These are phyloP conservation scores for Tulasnella sp. DNA, from an alignment of 768 basidiomycete genomes.

Conservation along the genomic window DNA sequence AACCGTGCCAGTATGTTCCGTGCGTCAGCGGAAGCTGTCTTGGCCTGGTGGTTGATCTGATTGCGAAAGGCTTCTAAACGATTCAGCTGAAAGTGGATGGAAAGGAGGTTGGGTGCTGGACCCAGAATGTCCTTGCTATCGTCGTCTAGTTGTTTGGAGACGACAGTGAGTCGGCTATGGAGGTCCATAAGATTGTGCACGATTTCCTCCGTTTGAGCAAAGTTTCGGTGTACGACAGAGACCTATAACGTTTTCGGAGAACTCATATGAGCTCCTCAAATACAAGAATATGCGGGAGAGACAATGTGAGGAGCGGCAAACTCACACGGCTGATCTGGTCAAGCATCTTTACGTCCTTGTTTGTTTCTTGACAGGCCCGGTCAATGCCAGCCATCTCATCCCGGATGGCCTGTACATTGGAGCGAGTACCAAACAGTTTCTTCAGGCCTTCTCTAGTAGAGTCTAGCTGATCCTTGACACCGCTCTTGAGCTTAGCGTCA, in stretches of 20 bases:
- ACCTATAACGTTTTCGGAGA: conserved; percentile 51
- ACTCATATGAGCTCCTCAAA: neutral
- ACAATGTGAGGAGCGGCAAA: conserved; percentile 12
- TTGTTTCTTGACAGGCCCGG: conserved; percentile 61
- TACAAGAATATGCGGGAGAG: neutral
- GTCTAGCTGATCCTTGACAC: conserved; percentile 87
- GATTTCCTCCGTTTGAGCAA: conserved; percentile 91
- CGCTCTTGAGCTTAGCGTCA: conserved; percentile 77
- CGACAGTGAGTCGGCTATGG: conserved; percentile 66
- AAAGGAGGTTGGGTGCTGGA: conserved; percentile 76
- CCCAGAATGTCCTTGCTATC: conserved; percentile 74
- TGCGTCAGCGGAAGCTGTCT: conserved; percentile 57
- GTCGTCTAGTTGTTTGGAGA: conserved; percentile 64
- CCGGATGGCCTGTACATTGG: conserved; percentile 67
- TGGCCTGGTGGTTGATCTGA: conserved; percentile 89
- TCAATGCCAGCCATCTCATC: conserved; percentile 80
- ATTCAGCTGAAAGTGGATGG: conserved; percentile 83
- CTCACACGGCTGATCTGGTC: conserved; percentile 90
- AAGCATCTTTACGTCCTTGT: conserved; percentile 71
- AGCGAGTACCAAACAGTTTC: conserved; percentile 64
- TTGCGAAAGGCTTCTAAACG: conserved; percentile 91
- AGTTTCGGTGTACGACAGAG: conserved; percentile 89
- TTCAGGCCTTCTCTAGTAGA: conserved; percentile 80
- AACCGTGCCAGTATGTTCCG: conserved; percentile 58
- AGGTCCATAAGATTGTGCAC: conserved; percentile 89